Percentiles rank a stretch among this genome's conserved stretches.
These are phyloP conservation scores for Psidium friedrichsthalianum DNA, from an alignment of 345 rosid genomes.

Conservation along the genomic window DNA sequence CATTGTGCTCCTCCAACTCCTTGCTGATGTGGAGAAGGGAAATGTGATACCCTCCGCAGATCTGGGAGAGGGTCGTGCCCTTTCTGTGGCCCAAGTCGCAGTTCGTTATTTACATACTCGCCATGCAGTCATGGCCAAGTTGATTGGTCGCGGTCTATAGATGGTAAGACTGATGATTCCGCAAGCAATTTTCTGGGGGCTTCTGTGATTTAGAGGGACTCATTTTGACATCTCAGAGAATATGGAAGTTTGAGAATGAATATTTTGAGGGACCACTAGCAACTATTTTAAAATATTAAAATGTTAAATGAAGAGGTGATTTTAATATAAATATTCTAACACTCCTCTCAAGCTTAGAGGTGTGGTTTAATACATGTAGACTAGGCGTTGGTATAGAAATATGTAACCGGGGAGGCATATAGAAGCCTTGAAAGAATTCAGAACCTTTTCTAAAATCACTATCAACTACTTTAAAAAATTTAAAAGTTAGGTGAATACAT, in stretches of 20 bases:
- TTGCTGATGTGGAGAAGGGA: background rate
- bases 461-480: too few relatives aligned
- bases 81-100: slow-evolving; percentile 18
- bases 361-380: too few relatives aligned
- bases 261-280: too few relatives aligned
- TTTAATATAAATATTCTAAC: too few relatives aligned
- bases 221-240: background rate
- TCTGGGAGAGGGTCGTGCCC: background rate
- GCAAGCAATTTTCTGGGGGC: background rate
- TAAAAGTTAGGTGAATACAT: too few relatives aligned
- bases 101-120: slow-evolving; percentile 56
- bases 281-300: too few relatives aligned
- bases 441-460: too few relatives aligned
- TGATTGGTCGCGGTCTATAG: slow-evolving; percentile 23
- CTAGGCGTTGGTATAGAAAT: too few relatives aligned
- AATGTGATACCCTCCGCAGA: background rate
- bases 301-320: too few relatives aligned
- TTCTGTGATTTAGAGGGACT: background rate
- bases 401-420: too few relatives aligned
- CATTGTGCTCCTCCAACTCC: background rate
- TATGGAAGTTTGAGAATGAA: background rate
- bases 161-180: slow-evolving; percentile 16
- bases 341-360: too few relatives aligned
- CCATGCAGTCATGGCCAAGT: slow-evolving; percentile 70
- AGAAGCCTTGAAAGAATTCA: too few relatives aligned